phyloP scores from a whole-genome alignment of 768 basidiomycete genomes.

The Rhodotorula paludigena region DNA sequence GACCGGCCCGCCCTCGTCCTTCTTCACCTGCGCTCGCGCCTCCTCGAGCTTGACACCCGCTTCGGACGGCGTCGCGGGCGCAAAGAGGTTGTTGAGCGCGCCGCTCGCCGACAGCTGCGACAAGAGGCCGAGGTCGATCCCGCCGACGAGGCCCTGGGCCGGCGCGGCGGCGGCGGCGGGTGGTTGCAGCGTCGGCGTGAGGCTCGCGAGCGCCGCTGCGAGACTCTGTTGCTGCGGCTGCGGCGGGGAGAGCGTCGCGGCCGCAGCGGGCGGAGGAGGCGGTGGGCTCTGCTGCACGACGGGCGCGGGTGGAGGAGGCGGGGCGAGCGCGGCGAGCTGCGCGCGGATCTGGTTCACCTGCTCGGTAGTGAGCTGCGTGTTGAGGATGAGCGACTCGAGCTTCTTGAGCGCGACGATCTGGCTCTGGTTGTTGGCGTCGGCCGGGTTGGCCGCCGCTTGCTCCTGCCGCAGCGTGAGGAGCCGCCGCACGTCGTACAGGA shows the following conservation, averaged over 20 bases:
- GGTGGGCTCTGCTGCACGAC: no score
- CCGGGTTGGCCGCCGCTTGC: slow-evolving; percentile 55
- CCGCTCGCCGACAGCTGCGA: slow-evolving; percentile 26
- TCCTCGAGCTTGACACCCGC: slow-evolving; percentile 10
- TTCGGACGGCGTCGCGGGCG: background rate
- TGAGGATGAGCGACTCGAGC: slow-evolving; percentile 51
- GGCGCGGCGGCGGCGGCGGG: background rate
- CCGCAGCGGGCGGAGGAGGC: slow-evolving; percentile 42
- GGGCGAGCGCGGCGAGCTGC: slow-evolving; percentile 45
- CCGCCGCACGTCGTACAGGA: slow-evolving; percentile 37
- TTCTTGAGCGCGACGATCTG: slow-evolving; percentile 76
- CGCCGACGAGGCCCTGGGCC: background rate
- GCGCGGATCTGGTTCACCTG: slow-evolving; percentile 48
- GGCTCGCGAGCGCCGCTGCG: slow-evolving; percentile 31
- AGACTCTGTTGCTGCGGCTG: slow-evolving; percentile 19
- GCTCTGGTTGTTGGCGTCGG: slow-evolving; percentile 62
- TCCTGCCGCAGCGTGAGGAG: slow-evolving; percentile 29
- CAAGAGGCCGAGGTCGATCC: slow-evolving; percentile 26
- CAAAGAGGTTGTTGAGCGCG: slow-evolving; percentile 22
- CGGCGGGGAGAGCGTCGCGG: slow-evolving; percentile 2
- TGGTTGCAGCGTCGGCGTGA: background rate
- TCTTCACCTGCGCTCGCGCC: background rate
- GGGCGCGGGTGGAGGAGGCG: slow-evolving; percentile 45
- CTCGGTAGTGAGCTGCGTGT: slow-evolving; percentile 53
- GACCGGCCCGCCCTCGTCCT: background rate